Conservation (phyloP, 2,329 filamentous ascomycete species). For the Amesomyces nigricolor region DNA sequence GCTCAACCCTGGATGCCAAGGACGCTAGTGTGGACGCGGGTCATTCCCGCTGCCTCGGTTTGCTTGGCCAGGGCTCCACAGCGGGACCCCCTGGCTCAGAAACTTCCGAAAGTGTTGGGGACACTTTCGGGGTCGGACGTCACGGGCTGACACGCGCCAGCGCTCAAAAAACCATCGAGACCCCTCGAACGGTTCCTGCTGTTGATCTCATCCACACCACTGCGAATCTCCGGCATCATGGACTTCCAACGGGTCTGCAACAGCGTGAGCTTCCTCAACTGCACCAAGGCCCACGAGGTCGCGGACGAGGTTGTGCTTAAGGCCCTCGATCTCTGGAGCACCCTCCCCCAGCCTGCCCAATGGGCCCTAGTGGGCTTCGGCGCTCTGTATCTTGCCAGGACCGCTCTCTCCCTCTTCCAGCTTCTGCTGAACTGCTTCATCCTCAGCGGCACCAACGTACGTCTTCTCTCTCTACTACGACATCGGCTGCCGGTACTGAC, state of each 20-base stretch:
- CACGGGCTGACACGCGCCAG: neutral
- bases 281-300: constrained; percentile 4
- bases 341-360: constrained; percentile 42
- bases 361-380: constrained; percentile 51
- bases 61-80: constrained; percentile 13
- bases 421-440: constrained; percentile 65
- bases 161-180: neutral
- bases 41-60: neutral
- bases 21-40: neutral
- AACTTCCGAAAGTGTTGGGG: constrained; percentile 8
- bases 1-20: constrained; percentile 3
- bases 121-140: constrained; percentile 14
- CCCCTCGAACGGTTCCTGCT: neutral
- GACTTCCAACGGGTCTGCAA: neutral
- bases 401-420: constrained; percentile 52
- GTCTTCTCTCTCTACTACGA: constrained; percentile 24
- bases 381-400: constrained; percentile 51
- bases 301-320: constrained; percentile 35
- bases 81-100: constrained; percentile 7
- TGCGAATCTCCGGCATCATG: constrained; percentile 3
- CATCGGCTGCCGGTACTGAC: constrained; percentile 16
- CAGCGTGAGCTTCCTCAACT: constrained; percentile 11
- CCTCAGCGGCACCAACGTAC: constrained; percentile 57
- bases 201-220: neutral
- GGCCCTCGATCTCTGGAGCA: constrained; percentile 31